Evolutionary conservation across 108 stramenopile genomes (phyloP).

Genomic region (Epipyxis sp.): DNA sequence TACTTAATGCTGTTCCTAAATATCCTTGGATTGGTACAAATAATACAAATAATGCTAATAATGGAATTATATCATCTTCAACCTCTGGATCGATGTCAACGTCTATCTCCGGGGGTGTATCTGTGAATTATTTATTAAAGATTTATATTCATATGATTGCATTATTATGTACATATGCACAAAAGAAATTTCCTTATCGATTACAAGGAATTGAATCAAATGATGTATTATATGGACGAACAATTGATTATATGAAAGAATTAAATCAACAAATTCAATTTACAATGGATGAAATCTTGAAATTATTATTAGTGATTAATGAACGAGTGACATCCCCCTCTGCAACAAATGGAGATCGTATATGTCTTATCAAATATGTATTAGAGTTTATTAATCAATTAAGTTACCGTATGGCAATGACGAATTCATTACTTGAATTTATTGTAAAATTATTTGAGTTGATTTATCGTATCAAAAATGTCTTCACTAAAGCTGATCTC

Average conservation of each 20-base stretch:
- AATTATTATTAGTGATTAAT: too few species aligned
- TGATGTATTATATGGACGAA: conserved; percentile 40
- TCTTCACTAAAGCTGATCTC: too few species aligned
- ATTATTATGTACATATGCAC: conserved; percentile 24
- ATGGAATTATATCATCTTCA: too few species aligned
- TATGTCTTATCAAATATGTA: too few species aligned
- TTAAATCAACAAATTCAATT: background rate
- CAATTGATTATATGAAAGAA: conserved; percentile 24
- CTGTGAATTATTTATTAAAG: background rate
- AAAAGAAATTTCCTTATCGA: conserved; percentile 33
- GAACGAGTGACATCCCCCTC: too few species aligned
- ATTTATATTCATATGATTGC: background rate
- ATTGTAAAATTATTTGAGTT: too few species aligned
- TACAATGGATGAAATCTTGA: conserved; percentile 14
- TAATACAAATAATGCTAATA: background rate
- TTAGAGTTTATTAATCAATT: too few species aligned
- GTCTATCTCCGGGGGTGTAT: too few species aligned
- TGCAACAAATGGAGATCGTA: too few species aligned
- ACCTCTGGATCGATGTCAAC: background rate
- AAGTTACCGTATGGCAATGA: too few species aligned
- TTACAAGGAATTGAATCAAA: conserved; percentile 35
- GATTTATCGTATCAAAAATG: too few species aligned
- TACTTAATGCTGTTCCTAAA: conserved; percentile 36
- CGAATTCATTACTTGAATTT: too few species aligned
- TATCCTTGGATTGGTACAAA: conserved; percentile 21